Evolutionary conservation across 2,329 filamentous ascomycete species (phyloP), one percentile per base, ranked within the genome.

Genomic region (Fusarium pininemorale): DNA sequence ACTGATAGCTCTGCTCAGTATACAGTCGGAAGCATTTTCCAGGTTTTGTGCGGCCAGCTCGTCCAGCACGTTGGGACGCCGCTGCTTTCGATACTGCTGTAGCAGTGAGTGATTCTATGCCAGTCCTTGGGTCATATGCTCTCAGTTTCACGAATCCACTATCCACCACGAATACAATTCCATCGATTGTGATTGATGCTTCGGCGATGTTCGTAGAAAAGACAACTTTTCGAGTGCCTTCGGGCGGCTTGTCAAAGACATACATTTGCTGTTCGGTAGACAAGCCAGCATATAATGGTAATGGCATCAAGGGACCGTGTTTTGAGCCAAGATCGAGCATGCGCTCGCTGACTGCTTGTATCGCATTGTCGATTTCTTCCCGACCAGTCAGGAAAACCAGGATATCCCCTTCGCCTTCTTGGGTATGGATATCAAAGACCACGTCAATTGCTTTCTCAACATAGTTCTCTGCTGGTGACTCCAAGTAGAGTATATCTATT

Each of bases 141-240:
- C 95, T 90, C 26, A 98, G 86, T 81, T 98, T 98, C 74, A 97
- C 95, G 79, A 94, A 98, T 3, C 96, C 96, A 60, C 90, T 92
- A 81, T 99, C 96, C 56, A 98, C 85, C 11, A 99, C 96, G 79
- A 94, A 97, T 62, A 95, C 91, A 69, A 98, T 95, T 6, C 94
- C 95, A 60, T 96, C 92, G 63, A 98, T 97, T 22, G 96, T 98
- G 48, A 99, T 93, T 4, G 94, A 98, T 9, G 96, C 96, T 85
- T 99, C 96, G 18, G 96, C 95, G 73, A 98, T 98, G 80, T 98
- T 98, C 66, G 96, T 98, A 8, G 94, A 93, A 74, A 98, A 92
- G 41, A 99, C 93, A 44, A 98, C 93, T 80, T 98, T 98, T 47
- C 96, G 90, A 3, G 92, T 95, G 67, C 95, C 92, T 69, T 94